Evolutionary conservation across 1,139 yeast genomes (phyloP).

Genomic region (Taphrina pruni): DNA sequence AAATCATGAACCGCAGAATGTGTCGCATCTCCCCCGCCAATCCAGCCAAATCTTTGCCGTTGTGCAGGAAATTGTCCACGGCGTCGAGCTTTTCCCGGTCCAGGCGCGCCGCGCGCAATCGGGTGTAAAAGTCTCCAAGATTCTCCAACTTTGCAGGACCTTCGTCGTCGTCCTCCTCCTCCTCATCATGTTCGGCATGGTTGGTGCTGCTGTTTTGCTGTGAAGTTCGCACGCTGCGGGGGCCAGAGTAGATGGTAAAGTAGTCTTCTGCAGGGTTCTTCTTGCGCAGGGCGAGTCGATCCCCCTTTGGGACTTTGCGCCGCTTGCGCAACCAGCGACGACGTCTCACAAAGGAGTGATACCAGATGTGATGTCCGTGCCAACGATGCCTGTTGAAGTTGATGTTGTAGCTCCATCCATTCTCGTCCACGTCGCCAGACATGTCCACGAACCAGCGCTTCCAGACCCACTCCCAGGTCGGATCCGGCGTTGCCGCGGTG

Average conservation of each 20-base stretch:
- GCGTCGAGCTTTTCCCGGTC: slow-evolving; percentile 47
- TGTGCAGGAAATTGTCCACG: slow-evolving; percentile 44
- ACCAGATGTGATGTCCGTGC: slow-evolving; percentile 54
- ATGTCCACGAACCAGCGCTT: slow-evolving; percentile 72
- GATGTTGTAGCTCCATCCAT: slow-evolving; percentile 74
- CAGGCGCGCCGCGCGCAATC: slow-evolving; percentile 44
- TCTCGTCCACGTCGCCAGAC: slow-evolving; percentile 75
- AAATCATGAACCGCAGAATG: slow-evolving; percentile 44
- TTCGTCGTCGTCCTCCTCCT: slow-evolving; percentile 13
- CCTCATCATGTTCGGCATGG: neutral
- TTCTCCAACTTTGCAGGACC: slow-evolving; percentile 12
- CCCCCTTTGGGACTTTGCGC: slow-evolving; percentile 19
- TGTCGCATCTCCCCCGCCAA: slow-evolving; percentile 41
- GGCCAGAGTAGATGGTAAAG: slow-evolving; percentile 25
- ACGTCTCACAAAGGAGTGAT: slow-evolving; percentile 55
- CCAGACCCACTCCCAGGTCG: slow-evolving; percentile 77
- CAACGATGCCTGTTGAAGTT: slow-evolving; percentile 52
- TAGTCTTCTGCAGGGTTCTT: slow-evolving; percentile 20
- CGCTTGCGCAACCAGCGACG: slow-evolving; percentile 55
- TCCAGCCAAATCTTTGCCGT: slow-evolving; percentile 36
- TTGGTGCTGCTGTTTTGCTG: neutral
- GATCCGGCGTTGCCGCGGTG: slow-evolving; percentile 67
- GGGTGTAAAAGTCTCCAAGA: slow-evolving; percentile 43
- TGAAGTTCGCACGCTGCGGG: neutral
- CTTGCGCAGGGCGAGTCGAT: slow-evolving; percentile 1